Evolutionary conservation across 805 yeast species (phyloP), one percentile per base, ranked within the genome.

Genomic region (Clavispora santaluciae): DNA sequence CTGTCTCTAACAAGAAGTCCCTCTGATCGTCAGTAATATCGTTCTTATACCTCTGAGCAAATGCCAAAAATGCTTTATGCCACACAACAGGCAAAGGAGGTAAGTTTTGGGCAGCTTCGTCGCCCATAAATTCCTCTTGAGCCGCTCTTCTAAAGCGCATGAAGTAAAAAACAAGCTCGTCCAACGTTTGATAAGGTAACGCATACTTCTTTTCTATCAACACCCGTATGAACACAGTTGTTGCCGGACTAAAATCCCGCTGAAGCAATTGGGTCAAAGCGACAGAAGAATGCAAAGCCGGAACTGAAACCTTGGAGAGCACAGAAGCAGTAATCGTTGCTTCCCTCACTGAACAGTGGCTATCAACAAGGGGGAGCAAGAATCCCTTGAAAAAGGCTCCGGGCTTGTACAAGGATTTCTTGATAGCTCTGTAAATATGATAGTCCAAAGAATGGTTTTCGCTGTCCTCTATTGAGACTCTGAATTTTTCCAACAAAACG

Each of bases 1-100:
- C 78, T 4, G 95, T 90, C 54, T 91, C 97, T 59, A 93, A 67
- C 45, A 93, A 69, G 64, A 91, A 88, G 55, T 93, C 99, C 60
- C 96, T 78, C 72, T 93, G 99, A 60, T 93, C 99, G 54, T 88
- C 96, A n/a, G 99, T 93, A 44, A 93, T 87, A 71, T 93, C 99
- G 59, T 93, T 91, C 63, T 91, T 93, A 61, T 93, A 93, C 49
- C 96, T 76, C 68, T 90, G 97, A 25, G 97, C 95, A 69, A 93
- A 93, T 2, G 93, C 83, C 42, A 93, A 72, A 58, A 93, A 85
- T 2, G 97, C 91, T 62, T 91, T 95, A 62, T 95, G 98, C 98
- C 99, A 93, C 26, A 91, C 91, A 13, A 93, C 86, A 6, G 99
- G 98, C 58, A 93, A 73, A 37, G 76, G 76, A 20, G 83, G 80